Conservation (phyloP, 163 green algal genomes). For the Coccomyxa subellipsoidea region DNA sequence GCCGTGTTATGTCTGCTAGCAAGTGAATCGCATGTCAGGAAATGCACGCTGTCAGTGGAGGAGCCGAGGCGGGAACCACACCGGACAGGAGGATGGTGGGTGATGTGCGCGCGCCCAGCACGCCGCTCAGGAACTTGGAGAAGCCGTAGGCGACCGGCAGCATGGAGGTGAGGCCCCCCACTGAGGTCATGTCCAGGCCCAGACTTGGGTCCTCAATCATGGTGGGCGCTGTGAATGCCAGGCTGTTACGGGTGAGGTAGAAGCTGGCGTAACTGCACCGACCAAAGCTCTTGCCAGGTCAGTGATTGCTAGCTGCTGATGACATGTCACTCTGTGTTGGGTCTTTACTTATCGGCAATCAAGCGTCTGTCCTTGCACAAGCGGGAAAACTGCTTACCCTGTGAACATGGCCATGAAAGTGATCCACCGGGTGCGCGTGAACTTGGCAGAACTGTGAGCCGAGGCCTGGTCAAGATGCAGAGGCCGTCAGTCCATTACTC, state of each 20-base stretch:
- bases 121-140: slow-evolving; percentile 89
- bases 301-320: too few species aligned
- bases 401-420: slow-evolving; percentile 20
- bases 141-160: slow-evolving; percentile 92
- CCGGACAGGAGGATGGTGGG: slow-evolving; percentile 10
- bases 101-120: slow-evolving; percentile 82
- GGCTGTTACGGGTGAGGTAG: slow-evolving; percentile 91
- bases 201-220: slow-evolving; percentile 88
- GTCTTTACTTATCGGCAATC: too few species aligned
- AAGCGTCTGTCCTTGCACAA: too few species aligned
- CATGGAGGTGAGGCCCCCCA: slow-evolving; percentile 89
- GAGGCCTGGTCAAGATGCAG: neutral
- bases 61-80: neutral
- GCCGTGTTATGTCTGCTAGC: too few species aligned
- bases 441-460: neutral
- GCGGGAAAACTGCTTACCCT: slow-evolving; percentile 9
- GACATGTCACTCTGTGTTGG: too few species aligned
- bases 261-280: slow-evolving; percentile 77
- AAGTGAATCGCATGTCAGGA: neutral
- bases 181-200: slow-evolving; percentile 83
- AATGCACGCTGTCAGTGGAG: neutral
- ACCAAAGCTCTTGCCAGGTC: neutral
- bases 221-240: slow-evolving; percentile 91
- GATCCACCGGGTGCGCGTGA: slow-evolving; percentile 15
- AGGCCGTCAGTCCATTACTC: too few species aligned